These are phyloP conservation scores for Maudiozyma saulgeensis DNA, from an alignment of 805 yeast species.

Conservation along the genomic window DNA sequence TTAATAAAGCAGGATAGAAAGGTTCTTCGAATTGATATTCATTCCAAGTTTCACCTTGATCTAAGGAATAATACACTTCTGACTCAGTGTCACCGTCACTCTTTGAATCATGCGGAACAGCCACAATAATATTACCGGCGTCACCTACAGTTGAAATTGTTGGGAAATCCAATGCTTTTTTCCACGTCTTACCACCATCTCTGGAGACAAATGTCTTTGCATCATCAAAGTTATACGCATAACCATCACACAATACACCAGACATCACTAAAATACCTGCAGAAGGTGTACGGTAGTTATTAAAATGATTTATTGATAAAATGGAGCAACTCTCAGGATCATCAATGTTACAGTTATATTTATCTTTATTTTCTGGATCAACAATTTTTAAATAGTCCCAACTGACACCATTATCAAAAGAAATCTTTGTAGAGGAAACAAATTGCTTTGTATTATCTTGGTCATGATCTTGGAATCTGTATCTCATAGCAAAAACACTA, in stretches of 20 bases:
- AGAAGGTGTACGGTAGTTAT: slow-evolving; percentile 41
- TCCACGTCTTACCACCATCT: slow-evolving; percentile 76
- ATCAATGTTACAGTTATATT: slow-evolving; percentile 18
- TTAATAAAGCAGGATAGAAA: slow-evolving; percentile 34
- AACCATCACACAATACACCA: slow-evolving; percentile 15
- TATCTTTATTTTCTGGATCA: slow-evolving; percentile 32
- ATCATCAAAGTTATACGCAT: slow-evolving; percentile 1
- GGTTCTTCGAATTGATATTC: slow-evolving; percentile 37
- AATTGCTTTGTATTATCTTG: slow-evolving; percentile 25
- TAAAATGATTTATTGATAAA: slow-evolving; percentile 31
- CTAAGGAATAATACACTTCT: slow-evolving; percentile 47
- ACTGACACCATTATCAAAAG: slow-evolving; percentile 44
- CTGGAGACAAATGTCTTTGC: slow-evolving; percentile 52
- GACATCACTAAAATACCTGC: slow-evolving; percentile 36
- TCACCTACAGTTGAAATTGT: slow-evolving; percentile 59
- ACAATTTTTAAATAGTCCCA: slow-evolving; percentile 42
- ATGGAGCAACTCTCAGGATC: slow-evolving; percentile 39
- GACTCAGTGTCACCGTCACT: slow-evolving; percentile 29
- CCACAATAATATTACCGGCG: slow-evolving; percentile 62
- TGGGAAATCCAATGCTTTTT: slow-evolving; percentile 42
- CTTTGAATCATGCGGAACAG: slow-evolving; percentile 38
- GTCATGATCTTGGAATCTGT: not conserved
- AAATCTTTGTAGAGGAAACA: slow-evolving; percentile 3
- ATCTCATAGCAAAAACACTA: not conserved
- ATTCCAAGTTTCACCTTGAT: slow-evolving; percentile 65